Percentiles rank a stretch among this genome's conserved stretches.
These are phyloP conservation scores for Diplotaxis tenuifolia DNA, from an alignment of 345 rosid genomes.

Conservation along the genomic window DNA sequence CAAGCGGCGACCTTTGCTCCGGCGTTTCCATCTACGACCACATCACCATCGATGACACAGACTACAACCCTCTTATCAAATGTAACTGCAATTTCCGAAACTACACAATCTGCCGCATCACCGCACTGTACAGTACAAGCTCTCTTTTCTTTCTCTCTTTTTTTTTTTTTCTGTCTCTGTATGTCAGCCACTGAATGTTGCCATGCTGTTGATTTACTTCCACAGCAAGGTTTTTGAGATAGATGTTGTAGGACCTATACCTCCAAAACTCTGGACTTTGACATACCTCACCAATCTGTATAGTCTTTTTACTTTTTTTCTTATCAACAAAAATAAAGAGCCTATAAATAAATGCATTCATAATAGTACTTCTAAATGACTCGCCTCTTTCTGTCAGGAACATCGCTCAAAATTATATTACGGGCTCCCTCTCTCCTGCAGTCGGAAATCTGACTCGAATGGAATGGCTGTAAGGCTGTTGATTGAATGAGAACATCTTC, in stretches of 20 bases:
- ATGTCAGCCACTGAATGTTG: not conserved
- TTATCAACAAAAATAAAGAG: not conserved
- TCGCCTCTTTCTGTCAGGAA: slow-evolving; percentile 21
- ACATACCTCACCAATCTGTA: slow-evolving; percentile 35
- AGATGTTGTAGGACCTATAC: slow-evolving; percentile 32
- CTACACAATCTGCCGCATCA: slow-evolving; percentile 38
- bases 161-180: not conserved
- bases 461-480: slow-evolving; percentile 59
- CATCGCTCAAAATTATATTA: slow-evolving; percentile 27
- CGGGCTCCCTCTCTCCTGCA: slow-evolving; percentile 32
- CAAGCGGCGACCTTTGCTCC: slow-evolving; percentile 53
- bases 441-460: slow-evolving; percentile 34
- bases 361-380: too few relatives aligned
- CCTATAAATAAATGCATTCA: too few relatives aligned
- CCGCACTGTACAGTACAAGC: slow-evolving; percentile 10
- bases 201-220: not conserved
- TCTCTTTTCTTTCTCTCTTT: not conserved
- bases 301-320: not conserved
- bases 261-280: slow-evolving; percentile 36
- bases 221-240: slow-evolving; percentile 38
- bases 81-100: slow-evolving; percentile 47
- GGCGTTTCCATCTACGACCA: slow-evolving; percentile 40
- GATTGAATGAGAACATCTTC: not conserved
- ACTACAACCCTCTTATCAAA: slow-evolving; percentile 49
- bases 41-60: not conserved